Conservation (phyloP, 108 stramenopile species). For the Skeletonema costatum region DNA sequence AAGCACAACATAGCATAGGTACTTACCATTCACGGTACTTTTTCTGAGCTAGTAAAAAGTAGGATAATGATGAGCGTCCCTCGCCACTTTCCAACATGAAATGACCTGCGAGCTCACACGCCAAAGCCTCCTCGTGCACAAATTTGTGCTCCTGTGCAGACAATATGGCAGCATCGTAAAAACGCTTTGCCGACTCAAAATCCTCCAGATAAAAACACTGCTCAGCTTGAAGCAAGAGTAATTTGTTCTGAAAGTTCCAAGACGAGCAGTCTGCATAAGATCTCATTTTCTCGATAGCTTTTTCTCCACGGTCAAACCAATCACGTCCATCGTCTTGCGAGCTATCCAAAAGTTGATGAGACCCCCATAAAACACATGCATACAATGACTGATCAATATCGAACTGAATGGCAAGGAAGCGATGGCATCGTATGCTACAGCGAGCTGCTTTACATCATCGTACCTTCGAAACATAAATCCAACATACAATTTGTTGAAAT, state of each 20-base stretch:
- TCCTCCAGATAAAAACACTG: neutral
- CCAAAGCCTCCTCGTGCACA: neutral
- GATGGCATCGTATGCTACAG: neutral
- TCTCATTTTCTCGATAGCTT: neutral
- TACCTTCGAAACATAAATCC: neutral
- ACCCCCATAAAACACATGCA: conserved; percentile 2
- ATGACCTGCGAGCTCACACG: neutral
- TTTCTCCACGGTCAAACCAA: conserved; percentile 2
- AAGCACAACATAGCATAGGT: neutral
- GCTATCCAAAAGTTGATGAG: conserved; percentile 16
- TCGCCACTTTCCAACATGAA: conserved; percentile 1
- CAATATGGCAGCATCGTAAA: neutral
- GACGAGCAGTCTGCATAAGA: neutral
- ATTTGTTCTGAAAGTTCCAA: neutral
- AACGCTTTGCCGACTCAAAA: neutral
- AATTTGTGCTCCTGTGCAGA: neutral
- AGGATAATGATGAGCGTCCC: neutral
- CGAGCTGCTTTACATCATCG: neutral
- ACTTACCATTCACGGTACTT: conserved; percentile 29
- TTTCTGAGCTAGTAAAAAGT: conserved; percentile 9
- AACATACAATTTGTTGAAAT: neutral
- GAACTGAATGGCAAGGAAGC: neutral
- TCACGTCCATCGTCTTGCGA: conserved; percentile 5
- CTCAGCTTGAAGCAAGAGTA: neutral
- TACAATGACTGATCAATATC: neutral